These are phyloP conservation scores for Candida sp. DNA, from an alignment of 1,139 yeast genomes.

Conservation along the genomic window DNA sequence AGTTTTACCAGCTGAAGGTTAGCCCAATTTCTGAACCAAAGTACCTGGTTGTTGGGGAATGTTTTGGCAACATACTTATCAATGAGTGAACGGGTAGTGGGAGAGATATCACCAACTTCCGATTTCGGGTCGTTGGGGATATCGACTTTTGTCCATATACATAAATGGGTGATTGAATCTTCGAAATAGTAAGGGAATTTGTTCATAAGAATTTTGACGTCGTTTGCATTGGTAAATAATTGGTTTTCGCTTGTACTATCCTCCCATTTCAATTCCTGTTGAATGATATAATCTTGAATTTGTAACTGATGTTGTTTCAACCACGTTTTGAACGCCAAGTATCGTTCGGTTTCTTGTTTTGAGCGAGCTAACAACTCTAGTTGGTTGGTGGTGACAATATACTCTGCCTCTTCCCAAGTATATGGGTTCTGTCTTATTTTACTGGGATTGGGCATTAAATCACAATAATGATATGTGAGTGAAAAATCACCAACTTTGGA, in stretches of 20 bases:
- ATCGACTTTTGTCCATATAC: constrained; percentile 40
- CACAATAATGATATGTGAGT: constrained; percentile 9
- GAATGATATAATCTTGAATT: constrained; percentile 35
- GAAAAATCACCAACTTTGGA: too few species aligned
- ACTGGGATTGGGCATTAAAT: constrained; percentile 40
- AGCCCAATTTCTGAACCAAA: constrained; percentile 66
- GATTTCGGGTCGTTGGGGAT: constrained; percentile 31
- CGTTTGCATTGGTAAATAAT: constrained; percentile 18
- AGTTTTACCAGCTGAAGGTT: constrained; percentile 55
- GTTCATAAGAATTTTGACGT: constrained; percentile 33
- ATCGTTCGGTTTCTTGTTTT: constrained; percentile 25
- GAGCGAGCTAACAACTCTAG: constrained; percentile 42
- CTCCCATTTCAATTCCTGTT: constrained; percentile 35
- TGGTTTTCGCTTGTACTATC: constrained; percentile 20
- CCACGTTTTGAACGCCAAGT: constrained; percentile 30
- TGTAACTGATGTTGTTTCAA: constrained; percentile 21
- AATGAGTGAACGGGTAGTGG: constrained; percentile 30
- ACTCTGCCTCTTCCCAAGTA: constrained; percentile 33
- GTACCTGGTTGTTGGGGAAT: constrained; percentile 36
- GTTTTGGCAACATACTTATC: constrained; percentile 40
- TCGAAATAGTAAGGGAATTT: constrained; percentile 45
- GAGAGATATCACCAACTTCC: constrained; percentile 43
- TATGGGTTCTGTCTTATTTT: constrained; percentile 30
- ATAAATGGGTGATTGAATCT: constrained; percentile 32
- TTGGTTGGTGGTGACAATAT: constrained; percentile 28